Conservation (phyloP, 768 basidiomycete genomes). For the Tylopilus balloui region DNA sequence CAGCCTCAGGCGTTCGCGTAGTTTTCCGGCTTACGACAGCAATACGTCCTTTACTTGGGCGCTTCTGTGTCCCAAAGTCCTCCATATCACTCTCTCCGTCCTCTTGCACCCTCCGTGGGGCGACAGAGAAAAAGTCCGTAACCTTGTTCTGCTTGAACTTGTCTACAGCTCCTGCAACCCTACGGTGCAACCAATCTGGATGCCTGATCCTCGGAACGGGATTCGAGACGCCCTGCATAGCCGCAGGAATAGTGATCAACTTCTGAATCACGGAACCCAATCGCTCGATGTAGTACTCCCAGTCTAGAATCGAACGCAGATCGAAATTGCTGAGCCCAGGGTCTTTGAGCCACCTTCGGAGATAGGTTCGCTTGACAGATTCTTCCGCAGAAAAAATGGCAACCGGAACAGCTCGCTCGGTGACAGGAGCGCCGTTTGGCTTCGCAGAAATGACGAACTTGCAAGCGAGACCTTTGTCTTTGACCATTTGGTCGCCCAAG, state of each 20-base stretch:
- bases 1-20: conserved; percentile 40
- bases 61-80: conserved; percentile 39
- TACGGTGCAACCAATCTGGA: conserved; percentile 93
- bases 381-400: conserved; percentile 98
- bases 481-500: conserved; percentile 97
- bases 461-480: conserved; percentile 98
- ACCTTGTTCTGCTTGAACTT: conserved; percentile 98
- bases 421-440: conserved; percentile 90
- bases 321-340: conserved; percentile 84
- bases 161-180: conserved; percentile 86
- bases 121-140: conserved; percentile 78
- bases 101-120: conserved; percentile 10
- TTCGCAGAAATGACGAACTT: conserved; percentile 98
- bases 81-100: conserved; percentile 52
- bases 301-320: conserved; percentile 90
- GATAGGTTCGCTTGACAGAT: conserved; percentile 79
- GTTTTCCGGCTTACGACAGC: conserved; percentile 52
- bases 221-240: conserved; percentile 95
- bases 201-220: conserved; percentile 94
- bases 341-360: conserved; percentile 97
- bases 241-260: conserved; percentile 97
- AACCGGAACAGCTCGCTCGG: conserved; percentile 93
- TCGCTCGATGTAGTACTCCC: conserved; percentile 98
- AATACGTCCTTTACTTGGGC: conserved; percentile 37
- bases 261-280: conserved; percentile 98